These are phyloP conservation scores for Candida albicans DNA, from an alignment of 1,139 yeast genomes.

Conservation along the genomic window DNA sequence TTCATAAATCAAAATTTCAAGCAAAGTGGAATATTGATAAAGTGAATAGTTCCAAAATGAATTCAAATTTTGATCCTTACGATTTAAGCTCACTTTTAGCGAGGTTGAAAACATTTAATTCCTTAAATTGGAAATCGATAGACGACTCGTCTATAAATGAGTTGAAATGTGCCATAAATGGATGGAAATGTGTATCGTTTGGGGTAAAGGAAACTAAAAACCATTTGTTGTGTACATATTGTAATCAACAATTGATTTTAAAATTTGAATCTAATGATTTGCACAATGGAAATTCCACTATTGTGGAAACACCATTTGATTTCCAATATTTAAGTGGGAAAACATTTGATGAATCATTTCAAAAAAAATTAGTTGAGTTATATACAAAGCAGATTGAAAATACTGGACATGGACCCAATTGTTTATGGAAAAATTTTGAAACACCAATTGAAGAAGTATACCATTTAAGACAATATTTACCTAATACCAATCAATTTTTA, in stretches of 20 bases:
- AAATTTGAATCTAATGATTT: constrained; percentile 20
- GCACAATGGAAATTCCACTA: constrained; percentile 5
- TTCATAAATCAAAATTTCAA: constrained; percentile 31
- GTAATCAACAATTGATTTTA: constrained; percentile 31
- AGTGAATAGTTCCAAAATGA: constrained; percentile 15
- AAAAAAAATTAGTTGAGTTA: constrained; percentile 22
- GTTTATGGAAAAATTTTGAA: constrained; percentile 41
- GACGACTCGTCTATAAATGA: constrained; percentile 24
- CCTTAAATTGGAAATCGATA: constrained; percentile 33
- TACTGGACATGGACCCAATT: constrained; percentile 30
- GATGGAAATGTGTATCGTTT: constrained; percentile 42
- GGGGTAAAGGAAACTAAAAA: constrained; percentile 28
- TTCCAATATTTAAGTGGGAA: constrained; percentile 9
- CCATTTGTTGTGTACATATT: constrained; percentile 35
- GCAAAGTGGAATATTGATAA: constrained; percentile 16
- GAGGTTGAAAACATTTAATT: constrained; percentile 31
- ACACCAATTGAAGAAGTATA: constrained; percentile 37
- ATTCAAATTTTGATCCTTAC: constrained; percentile 34
- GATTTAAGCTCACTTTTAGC: constrained; percentile 27
- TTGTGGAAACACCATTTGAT: constrained; percentile 4
- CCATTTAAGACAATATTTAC: constrained; percentile 36
- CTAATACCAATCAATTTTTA: constrained; percentile 30
- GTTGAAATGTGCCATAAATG: constrained; percentile 40
- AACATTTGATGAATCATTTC: constrained; percentile 18
- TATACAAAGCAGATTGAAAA: constrained; percentile 26